Evolutionary conservation across 106 monocot species (phyloP), one percentile per base, ranked within the genome.

Genomic region (Phalaenopsis equestris): DNA sequence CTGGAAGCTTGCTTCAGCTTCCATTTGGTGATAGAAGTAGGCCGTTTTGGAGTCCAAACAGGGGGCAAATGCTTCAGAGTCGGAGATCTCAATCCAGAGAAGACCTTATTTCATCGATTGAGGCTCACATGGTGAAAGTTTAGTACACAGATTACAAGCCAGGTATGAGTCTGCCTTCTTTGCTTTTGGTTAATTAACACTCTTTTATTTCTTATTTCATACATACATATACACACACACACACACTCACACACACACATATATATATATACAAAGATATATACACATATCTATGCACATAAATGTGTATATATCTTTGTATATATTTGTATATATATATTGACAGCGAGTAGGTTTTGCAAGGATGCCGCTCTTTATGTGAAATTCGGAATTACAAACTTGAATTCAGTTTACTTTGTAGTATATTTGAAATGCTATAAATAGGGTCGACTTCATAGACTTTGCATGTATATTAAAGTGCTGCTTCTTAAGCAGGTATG

Each of bases 81-180:
- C 79, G 97, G 14, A 90, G 97, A 80, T 94, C 97, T 48, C 92
- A 90, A 81, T 98, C 97, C 12, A 87, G 97, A 84, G 97, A 98
- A 84, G 97, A 94, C 77, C 92, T 98, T 70, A 89, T 2, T 68
- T 85, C 90, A 77, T 92, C 94, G 41, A 86, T 80, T 8, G 97
- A 98, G 21, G 73, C 84, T 72, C 97, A 94, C 80, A 23, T 88
- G 70, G 43, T 47, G 52, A 58, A 94, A 92, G 81, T 82, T 36
- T 95, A 85, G 76, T 73, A 78, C 12, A 76, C 16, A 16, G 41
- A 45, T 55, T n/a, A 75, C 8, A 46, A 83, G 30, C 17, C 48
- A 79, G 82, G 83, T 87, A 86, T 78, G 79, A 30, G 79, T 52
- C 49, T 24, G 57, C 19, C 24, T 67, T 23, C 39, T 58, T 78